phyloP scores from a whole-genome alignment of 495 filamentous ascomycete genomes.

The Neurospora sp. region DNA sequence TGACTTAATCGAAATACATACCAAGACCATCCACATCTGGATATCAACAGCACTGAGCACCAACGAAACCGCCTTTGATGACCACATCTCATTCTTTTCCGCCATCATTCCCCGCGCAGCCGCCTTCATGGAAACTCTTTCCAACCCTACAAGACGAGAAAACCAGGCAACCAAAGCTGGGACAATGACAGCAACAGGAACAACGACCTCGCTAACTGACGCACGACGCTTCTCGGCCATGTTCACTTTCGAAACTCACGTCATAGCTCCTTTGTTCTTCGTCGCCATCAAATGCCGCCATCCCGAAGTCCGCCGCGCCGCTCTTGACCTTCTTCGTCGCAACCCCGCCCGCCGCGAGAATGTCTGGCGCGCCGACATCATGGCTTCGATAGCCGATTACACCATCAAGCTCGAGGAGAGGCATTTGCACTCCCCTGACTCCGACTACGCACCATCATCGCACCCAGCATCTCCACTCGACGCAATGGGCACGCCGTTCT shows the following conservation, averaged over 20 bases:
- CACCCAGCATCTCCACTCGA: constrained; percentile 9
- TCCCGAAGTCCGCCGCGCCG: constrained; percentile 33
- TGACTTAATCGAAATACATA: constrained; percentile 20
- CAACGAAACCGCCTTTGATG: constrained; percentile 28
- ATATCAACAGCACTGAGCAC: constrained; percentile 25
- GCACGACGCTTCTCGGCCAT: constrained; percentile 16
- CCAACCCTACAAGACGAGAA: background rate
- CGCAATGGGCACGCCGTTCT: background rate
- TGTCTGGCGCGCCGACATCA: constrained; percentile 28
- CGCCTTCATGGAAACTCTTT: constrained; percentile 17
- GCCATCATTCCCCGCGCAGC: constrained; percentile 25
- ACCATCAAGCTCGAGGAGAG: constrained; percentile 24
- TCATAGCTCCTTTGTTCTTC: constrained; percentile 41
- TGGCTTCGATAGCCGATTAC: constrained; percentile 25
- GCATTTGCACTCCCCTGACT: constrained; percentile 8
- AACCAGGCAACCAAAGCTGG: background rate
- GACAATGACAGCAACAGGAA: background rate
- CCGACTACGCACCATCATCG: constrained; percentile 4
- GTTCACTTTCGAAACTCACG: constrained; percentile 43
- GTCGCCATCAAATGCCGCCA: constrained; percentile 40
- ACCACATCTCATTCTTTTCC: constrained; percentile 26
- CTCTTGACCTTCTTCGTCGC: constrained; percentile 28
- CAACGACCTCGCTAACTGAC: constrained; percentile 2
- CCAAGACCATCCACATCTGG: constrained; percentile 26
- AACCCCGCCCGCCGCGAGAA: constrained; percentile 26